phyloP scores from a whole-genome alignment of 2,329 filamentous ascomycete genomes.

The Knoxdaviesia proteae region DNA sequence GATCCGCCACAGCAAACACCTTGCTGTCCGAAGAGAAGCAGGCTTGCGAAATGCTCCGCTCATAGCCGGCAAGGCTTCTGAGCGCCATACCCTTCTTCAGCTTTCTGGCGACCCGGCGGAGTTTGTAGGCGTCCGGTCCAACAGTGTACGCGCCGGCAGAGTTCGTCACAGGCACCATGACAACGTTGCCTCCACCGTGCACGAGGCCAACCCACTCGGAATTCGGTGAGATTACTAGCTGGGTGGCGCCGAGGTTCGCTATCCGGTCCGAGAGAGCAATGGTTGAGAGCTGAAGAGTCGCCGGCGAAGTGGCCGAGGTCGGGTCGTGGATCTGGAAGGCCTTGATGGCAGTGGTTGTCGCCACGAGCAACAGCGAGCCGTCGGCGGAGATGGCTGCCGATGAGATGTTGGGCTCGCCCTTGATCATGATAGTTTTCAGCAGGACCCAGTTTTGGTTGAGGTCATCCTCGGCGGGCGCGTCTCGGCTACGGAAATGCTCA shows the following conservation, averaged over 20 bases:
- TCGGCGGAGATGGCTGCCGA: constrained; percentile 50
- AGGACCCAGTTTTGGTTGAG: constrained; percentile 38
- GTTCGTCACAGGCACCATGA: constrained; percentile 24
- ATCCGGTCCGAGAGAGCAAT: constrained; percentile 40
- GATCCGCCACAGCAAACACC: constrained; percentile 58
- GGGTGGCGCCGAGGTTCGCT: constrained; percentile 41
- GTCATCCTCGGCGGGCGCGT: constrained; percentile 17
- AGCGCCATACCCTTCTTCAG: constrained; percentile 33
- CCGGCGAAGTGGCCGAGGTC: constrained; percentile 15
- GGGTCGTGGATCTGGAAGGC: constrained; percentile 33
- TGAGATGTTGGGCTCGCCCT: constrained; percentile 66
- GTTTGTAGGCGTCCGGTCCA: constrained; percentile 20
- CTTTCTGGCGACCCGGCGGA: constrained; percentile 31
- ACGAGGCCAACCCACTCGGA: constrained; percentile 47
- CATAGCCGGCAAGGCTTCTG: constrained; percentile 54
- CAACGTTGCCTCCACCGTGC: constrained; percentile 37
- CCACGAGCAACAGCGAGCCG: constrained; percentile 54
- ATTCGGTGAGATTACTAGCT: constrained; percentile 49
- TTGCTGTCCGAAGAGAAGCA: constrained; percentile 65
- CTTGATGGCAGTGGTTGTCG: constrained; percentile 56
- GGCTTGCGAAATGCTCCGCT: constrained; percentile 51
- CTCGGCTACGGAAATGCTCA: constrained; percentile 21
- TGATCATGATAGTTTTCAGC: constrained; percentile 45
- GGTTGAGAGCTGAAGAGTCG: constrained; percentile 50
- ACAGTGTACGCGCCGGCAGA: constrained; percentile 6